Conservation (phyloP, 768 basidiomycete genomes). For the Kwoniella dejecticola region DNA sequence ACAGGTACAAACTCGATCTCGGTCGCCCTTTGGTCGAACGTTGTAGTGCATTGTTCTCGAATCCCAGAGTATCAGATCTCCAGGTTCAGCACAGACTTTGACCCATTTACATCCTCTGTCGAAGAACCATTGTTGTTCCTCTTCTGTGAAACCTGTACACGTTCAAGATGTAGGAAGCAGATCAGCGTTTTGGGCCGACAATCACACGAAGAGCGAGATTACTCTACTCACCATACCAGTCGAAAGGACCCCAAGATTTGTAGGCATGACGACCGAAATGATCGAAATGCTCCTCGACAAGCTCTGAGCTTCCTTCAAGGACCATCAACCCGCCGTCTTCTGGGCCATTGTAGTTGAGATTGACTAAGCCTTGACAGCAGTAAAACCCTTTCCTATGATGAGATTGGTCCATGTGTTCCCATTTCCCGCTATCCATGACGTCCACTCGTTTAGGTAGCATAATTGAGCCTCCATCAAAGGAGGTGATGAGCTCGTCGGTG, state of each 20-base stretch:
- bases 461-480: slow-evolving; percentile 34
- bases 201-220: no score
- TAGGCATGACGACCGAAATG: slow-evolving; percentile 18
- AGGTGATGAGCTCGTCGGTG: slow-evolving; percentile 47
- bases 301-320: slow-evolving; percentile 44
- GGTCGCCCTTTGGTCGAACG: slow-evolving; percentile 31
- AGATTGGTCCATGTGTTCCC: slow-evolving; percentile 40
- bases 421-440: slow-evolving; percentile 23
- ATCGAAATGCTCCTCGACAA: slow-evolving; percentile 29
- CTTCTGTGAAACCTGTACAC: slow-evolving; percentile 35
- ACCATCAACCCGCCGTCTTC: slow-evolving; percentile 51
- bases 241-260: slow-evolving; percentile 29
- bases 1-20: slow-evolving; percentile 42
- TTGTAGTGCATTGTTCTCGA: slow-evolving; percentile 43
- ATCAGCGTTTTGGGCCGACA: no score
- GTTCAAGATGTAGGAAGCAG: not conserved
- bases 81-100: slow-evolving; percentile 47
- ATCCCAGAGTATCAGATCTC: slow-evolving; percentile 53
- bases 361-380: slow-evolving; percentile 34
- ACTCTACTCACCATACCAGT: slow-evolving; percentile 28
- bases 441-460: slow-evolving; percentile 34
- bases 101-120: slow-evolving; percentile 45
- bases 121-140: slow-evolving; percentile 45
- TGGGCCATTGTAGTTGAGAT: slow-evolving; percentile 35
- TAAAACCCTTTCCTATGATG: slow-evolving; percentile 30